These are phyloP conservation scores for Suillus sp. DNA, from an alignment of 768 basidiomycete genomes.

Conservation along the genomic window DNA sequence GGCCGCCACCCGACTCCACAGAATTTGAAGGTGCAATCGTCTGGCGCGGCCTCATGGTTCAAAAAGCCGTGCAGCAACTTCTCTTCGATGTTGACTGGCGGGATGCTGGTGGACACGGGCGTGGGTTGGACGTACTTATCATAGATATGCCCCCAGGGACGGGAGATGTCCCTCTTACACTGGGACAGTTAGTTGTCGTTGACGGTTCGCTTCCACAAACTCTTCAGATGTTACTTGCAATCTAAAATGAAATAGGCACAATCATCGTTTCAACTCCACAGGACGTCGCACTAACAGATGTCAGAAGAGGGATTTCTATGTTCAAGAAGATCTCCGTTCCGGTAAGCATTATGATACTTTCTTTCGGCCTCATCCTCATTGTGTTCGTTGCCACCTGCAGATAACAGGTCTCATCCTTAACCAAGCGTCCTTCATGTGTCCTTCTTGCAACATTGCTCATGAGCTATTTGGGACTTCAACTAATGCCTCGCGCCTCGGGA, in stretches of 20 bases:
- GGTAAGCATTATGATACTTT: constrained; percentile 44
- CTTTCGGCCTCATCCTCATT: not conserved
- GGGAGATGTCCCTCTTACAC: constrained; percentile 90
- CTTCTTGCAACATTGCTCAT: constrained; percentile 65
- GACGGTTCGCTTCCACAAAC: constrained; percentile 57
- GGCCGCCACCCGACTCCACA: constrained; percentile 45
- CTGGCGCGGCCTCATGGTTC: constrained; percentile 98
- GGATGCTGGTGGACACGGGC: constrained; percentile 29
- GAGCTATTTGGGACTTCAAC: constrained; percentile 70
- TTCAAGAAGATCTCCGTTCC: constrained; percentile 87
- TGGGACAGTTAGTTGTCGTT: constrained; percentile 84
- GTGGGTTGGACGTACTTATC: constrained; percentile 79
- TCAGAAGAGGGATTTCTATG: constrained; percentile 91
- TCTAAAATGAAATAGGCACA: constrained; percentile 55
- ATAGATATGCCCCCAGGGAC: constrained; percentile 98
- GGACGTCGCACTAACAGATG: constrained; percentile 89
- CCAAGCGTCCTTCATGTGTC: constrained; percentile 81
- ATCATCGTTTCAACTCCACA: constrained; percentile 97
- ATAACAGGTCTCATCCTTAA: constrained; percentile 88
- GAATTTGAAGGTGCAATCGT: constrained; percentile 80
- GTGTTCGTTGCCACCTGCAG: constrained; percentile 39
- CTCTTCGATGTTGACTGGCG: constrained; percentile 96
- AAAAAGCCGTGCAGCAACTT: constrained; percentile 95
- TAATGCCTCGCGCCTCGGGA: constrained; percentile 56
- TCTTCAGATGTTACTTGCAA: not conserved